Conservation (phyloP, 2,329 filamentous ascomycete species). For the Rosellinia necatrix region DNA sequence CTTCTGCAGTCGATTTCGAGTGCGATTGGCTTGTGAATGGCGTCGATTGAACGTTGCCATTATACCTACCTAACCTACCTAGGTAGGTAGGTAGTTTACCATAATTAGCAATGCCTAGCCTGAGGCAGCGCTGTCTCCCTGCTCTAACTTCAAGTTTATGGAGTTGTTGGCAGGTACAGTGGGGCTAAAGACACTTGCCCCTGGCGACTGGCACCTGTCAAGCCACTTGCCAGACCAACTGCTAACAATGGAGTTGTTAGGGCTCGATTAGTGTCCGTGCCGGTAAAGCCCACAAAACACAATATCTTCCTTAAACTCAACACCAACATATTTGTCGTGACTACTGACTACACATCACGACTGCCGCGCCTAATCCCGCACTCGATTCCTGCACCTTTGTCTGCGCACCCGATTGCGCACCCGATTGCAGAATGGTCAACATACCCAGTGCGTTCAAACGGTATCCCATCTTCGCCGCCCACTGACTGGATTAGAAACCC, state of each 20-base stretch:
- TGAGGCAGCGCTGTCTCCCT: too few species aligned
- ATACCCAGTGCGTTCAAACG: not conserved
- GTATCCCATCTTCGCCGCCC: not conserved
- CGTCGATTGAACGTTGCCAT: too few species aligned
- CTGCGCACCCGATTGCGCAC: not conserved
- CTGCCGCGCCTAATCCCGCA: not conserved
- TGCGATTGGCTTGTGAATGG: too few species aligned
- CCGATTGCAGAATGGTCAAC: slow-evolving; percentile 3
- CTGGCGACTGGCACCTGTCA: not conserved
- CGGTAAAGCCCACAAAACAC: not conserved
- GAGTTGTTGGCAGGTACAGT: too few species aligned
- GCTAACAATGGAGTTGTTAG: not conserved
- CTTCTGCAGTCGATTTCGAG: too few species aligned
- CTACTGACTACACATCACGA: not conserved
- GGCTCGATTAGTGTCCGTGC: not conserved
- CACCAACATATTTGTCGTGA: not conserved
- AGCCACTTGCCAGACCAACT: not conserved
- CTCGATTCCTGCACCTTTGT: not conserved
- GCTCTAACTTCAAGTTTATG: too few species aligned
- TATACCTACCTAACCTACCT: not conserved
- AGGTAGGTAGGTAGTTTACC: not conserved
- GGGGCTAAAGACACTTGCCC: too few species aligned
- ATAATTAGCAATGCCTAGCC: too few species aligned
- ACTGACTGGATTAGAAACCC: slow-evolving; percentile 3
- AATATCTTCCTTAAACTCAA: not conserved